These are phyloP conservation scores for Botrytis squamosa DNA, from an alignment of 2,329 filamentous ascomycete genomes.

Conservation along the genomic window DNA sequence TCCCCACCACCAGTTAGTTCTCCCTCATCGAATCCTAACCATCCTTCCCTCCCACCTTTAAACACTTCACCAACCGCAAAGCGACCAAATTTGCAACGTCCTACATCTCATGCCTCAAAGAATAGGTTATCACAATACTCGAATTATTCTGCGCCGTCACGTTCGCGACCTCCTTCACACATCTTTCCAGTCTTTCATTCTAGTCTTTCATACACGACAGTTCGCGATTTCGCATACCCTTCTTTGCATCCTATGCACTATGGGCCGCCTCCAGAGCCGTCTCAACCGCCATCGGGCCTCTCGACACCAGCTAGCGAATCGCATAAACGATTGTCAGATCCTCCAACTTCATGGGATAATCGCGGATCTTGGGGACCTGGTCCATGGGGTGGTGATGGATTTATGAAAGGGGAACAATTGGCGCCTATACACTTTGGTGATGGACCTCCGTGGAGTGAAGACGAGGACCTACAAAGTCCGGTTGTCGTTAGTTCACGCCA, in stretches of 20 bases:
- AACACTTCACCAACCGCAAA: constrained; percentile 55
- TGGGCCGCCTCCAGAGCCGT: constrained; percentile 78
- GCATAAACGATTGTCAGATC: constrained; percentile 75
- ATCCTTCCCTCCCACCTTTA: constrained; percentile 54
- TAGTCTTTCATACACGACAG: constrained; percentile 81
- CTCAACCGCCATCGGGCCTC: constrained; percentile 68
- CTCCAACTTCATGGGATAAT: constrained; percentile 72
- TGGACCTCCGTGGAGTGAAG: constrained; percentile 90
- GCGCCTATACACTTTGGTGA: constrained; percentile 82
- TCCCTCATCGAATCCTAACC: constrained; percentile 49
- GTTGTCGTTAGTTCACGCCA: constrained; percentile 80
- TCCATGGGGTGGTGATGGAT: constrained; percentile 42
- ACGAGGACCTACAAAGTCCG: constrained; percentile 90
- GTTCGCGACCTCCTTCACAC: constrained; percentile 78
- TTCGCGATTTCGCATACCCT: constrained; percentile 95
- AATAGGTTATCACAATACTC: constrained; percentile 85
- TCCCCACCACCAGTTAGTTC: constrained; percentile 52
- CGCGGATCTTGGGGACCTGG: constrained; percentile 58
- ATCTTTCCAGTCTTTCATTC: constrained; percentile 82
- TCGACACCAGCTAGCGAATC: constrained; percentile 84
- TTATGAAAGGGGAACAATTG: constrained; percentile 66
- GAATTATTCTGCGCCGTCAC: constrained; percentile 61
- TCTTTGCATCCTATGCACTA: constrained; percentile 84
- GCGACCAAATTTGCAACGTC: constrained; percentile 60
- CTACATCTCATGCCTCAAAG: constrained; percentile 75